Base-by-base conservation (phyloP, 176 grass and related monocot genomes). In the Oryza nivara region DNA sequence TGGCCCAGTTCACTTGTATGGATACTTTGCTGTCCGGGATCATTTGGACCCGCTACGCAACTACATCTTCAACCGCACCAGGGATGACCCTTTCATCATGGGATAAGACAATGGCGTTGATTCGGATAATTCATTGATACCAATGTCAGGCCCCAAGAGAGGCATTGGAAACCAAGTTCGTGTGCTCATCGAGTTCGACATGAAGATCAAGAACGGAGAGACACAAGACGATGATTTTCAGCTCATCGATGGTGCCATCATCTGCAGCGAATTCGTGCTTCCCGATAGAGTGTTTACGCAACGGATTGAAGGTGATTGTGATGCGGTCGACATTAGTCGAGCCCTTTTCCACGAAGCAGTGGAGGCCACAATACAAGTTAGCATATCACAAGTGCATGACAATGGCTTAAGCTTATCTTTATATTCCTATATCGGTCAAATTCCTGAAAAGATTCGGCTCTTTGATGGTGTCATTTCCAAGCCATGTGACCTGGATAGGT, bases 291-390 rank as follows among this genome's bases (percentile, higher is more conserved):
- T 79, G 10, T 48, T 20, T 17, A 68, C 44, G 4, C 28, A 12
- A 35, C 78, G 78, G 23, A 46, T 67, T 17, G 61, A 30, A 2
- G 76, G 78, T 49, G 64, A 51, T 35, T 2, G 44, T 20, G 64
- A 26, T 11, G 45, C 78, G 0, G 26, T 66, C 22, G 61, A 66
- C 61, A 78, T 76, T 45, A 45, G 8, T 47, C 7, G 34, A 14
- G 78, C 26, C 4, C 16, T 68, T 35, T 44, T 68, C 15, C 9
- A 35, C 11, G 5, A 1, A 0, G 78, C 65, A 5, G 65, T 66
- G 3, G 16, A 80, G 78, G 78, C 78, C 65, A 36, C 64, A 3
- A 8, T 68, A 51, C 65, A 68, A 16, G 65, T 68, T 68, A 28
- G 28, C 10, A 68, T 80, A 68, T 80, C 65, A 23, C 6, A 51